Evolutionary conservation across 192 early-diverging fungal species (phyloP), one percentile per base, ranked within the genome.

Genomic region (Coemansia sp.): DNA sequence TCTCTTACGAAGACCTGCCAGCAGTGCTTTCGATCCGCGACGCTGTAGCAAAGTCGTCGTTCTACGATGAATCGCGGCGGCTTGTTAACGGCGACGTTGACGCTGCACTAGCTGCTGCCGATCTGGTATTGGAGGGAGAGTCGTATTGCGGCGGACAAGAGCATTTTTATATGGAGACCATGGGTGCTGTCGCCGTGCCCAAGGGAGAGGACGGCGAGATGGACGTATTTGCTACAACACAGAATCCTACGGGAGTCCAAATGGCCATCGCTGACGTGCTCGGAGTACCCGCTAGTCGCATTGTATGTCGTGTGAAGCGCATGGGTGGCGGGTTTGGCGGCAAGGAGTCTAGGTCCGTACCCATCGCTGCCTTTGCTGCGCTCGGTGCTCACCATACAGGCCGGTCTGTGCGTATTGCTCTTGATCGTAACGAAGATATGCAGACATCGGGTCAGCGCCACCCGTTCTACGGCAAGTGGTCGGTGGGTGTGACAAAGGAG

Each of bases 251-350:
- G 18, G 91, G 91, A 71, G 85, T 88, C 5, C 93, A 94, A 74
- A 79, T 88, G 63, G 83, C 85, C 3, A 87, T 91, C 18, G 89
- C 95, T 5, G 87, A 88, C 43, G 84, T 86, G 31, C 88, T 95
- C 22, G 94, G 92, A 15, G 82, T 93, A 66, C 84, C 88, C 0
- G 80, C 87, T 11, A 91, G 90, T 76, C 89, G 89, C 67, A 68
- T 96, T 54, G 84, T 89, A 47, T 89, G 88, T 75, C 89, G 89
- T 43, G 92, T 94, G 59, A 95, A 94, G 85, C 90, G 95, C 52
- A 69, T 96, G 51, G 95, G 95, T 63, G 95, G 95, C 52, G 95
- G 93, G 15, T 96, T 96, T 74, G 95, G 95, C 62, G 95, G 92
- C 61, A 92, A 91, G 63, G 87, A 91, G 66, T 86, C 87, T 46